A percentile compares a stretch with the other conserved stretches of the same genome.
phyloP scores from a whole-genome alignment of 2,329 filamentous ascomycete genomes.

The Trichophyton rubrum region DNA sequence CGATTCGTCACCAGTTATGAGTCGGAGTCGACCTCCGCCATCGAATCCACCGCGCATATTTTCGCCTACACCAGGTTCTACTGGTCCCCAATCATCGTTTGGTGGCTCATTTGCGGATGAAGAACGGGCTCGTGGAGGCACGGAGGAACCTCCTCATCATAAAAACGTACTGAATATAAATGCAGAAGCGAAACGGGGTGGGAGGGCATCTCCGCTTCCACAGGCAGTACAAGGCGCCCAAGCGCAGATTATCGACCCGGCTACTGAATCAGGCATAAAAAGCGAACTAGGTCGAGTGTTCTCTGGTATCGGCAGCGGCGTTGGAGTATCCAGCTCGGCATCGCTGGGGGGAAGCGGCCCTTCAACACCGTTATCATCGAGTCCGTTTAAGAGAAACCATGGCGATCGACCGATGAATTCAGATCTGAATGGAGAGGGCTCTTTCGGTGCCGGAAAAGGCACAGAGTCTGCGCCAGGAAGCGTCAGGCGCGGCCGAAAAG shows the following conservation, averaged over 20 bases:
- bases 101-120: slow-evolving; percentile 17
- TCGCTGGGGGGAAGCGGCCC: slow-evolving; percentile 39
- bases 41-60: slow-evolving; percentile 25
- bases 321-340: slow-evolving; percentile 41
- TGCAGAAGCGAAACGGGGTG: slow-evolving; percentile 64
- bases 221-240: slow-evolving; percentile 91
- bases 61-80: slow-evolving; percentile 24
- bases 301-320: slow-evolving; percentile 70
- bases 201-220: slow-evolving; percentile 74
- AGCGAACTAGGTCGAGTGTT: slow-evolving; percentile 93
- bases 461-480: slow-evolving; percentile 24
- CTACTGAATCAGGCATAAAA: slow-evolving; percentile 79
- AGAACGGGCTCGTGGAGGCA: slow-evolving; percentile 34
- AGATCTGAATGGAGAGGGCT: slow-evolving; percentile 5
- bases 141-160: slow-evolving; percentile 46
- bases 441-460: not conserved
- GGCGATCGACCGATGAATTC: slow-evolving; percentile 10
- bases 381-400: slow-evolving; percentile 42
- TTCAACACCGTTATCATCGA: slow-evolving; percentile 42
- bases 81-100: slow-evolving; percentile 8
- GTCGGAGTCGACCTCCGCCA: slow-evolving; percentile 14
- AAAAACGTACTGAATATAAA: slow-evolving; percentile 62
- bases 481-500: slow-evolving; percentile 51
- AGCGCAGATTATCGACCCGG: slow-evolving; percentile 73
- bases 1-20: slow-evolving; percentile 18